These are phyloP conservation scores for Leptosphaerulina australis DNA, from an alignment of 2,329 filamentous ascomycete species.

Conservation along the genomic window DNA sequence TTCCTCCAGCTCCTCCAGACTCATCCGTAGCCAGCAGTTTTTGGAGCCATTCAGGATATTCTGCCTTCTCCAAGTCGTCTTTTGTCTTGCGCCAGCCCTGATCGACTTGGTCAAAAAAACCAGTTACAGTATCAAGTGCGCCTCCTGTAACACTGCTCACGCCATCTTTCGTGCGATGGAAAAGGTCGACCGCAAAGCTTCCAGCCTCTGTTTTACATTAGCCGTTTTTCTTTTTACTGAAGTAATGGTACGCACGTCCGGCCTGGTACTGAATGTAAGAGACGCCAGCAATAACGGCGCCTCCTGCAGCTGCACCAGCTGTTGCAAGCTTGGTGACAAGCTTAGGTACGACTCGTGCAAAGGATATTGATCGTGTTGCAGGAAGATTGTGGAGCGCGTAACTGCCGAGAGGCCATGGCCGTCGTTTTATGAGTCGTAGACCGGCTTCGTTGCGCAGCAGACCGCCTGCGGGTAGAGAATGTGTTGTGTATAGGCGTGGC, in stretches of 20 bases:
- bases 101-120: slow-evolving; percentile 77
- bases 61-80: slow-evolving; percentile 74
- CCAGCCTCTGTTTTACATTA: slow-evolving; percentile 68
- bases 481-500: slow-evolving; percentile 56
- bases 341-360: slow-evolving; percentile 75
- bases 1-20: slow-evolving; percentile 48
- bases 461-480: slow-evolving; percentile 45
- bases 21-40: slow-evolving; percentile 63
- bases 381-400: slow-evolving; percentile 84
- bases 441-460: slow-evolving; percentile 47
- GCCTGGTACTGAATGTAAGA: slow-evolving; percentile 98
- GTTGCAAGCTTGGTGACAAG: slow-evolving; percentile 88
- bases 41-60: slow-evolving; percentile 76
- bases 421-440: slow-evolving; percentile 52
- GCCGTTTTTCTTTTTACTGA: slow-evolving; percentile 27
- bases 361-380: slow-evolving; percentile 68
- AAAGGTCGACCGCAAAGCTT: slow-evolving; percentile 76
- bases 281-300: slow-evolving; percentile 81
- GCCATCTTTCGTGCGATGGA: slow-evolving; percentile 73
- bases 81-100: slow-evolving; percentile 84
- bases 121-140: slow-evolving; percentile 73
- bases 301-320: slow-evolving; percentile 89
- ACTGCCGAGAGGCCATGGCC: slow-evolving; percentile 75
- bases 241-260: slow-evolving; percentile 66
- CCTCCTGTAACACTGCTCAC: slow-evolving; percentile 71